phyloP scores from a whole-genome alignment of 371 early-diverging fungal species.

The Thermomucor indicae-seudaticae region DNA sequence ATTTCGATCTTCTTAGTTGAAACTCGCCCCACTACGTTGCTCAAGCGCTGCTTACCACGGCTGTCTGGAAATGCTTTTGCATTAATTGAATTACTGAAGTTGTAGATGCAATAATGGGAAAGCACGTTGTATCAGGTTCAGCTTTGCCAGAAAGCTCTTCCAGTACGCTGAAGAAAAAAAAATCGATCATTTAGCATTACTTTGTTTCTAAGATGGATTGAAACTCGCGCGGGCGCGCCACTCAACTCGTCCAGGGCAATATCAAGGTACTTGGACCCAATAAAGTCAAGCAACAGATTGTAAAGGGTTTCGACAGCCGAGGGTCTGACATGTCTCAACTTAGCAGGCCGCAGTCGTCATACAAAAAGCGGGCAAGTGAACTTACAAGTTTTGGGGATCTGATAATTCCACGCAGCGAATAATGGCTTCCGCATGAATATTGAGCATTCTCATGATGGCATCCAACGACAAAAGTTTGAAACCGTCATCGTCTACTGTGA shows the following conservation, averaged over 20 bases:
- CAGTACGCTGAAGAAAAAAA: slow-evolving; percentile 46
- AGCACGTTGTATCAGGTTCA: slow-evolving; percentile 73
- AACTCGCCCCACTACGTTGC: too few species aligned
- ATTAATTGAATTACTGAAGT: slow-evolving; percentile 76
- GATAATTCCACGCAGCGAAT: slow-evolving; percentile 79
- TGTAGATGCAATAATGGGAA: slow-evolving; percentile 66
- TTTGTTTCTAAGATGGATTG: too few species aligned
- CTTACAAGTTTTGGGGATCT: slow-evolving; percentile 64
- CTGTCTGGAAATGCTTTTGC: slow-evolving; percentile 88
- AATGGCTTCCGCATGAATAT: slow-evolving; percentile 84
- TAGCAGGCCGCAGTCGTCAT: background rate
- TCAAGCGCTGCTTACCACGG: too few species aligned
- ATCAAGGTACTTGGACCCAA: slow-evolving; percentile 79
- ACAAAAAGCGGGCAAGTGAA: slow-evolving; percentile 3
- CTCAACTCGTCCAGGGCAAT: slow-evolving; percentile 79
- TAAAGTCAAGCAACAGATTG: slow-evolving; percentile 64
- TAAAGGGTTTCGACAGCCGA: slow-evolving; percentile 53
- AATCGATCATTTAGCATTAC: too few species aligned
- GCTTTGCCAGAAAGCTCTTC: slow-evolving; percentile 67
- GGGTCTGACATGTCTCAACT: slow-evolving; percentile 12
- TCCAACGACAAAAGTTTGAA: slow-evolving; percentile 58
- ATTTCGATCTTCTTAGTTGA: too few species aligned
- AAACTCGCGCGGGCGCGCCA: background rate
- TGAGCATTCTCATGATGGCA: slow-evolving; percentile 62
- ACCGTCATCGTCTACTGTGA: slow-evolving; percentile 33